Conservation (phyloP, 352 stramenopile genomes). For the Pythium coloratum region DNA sequence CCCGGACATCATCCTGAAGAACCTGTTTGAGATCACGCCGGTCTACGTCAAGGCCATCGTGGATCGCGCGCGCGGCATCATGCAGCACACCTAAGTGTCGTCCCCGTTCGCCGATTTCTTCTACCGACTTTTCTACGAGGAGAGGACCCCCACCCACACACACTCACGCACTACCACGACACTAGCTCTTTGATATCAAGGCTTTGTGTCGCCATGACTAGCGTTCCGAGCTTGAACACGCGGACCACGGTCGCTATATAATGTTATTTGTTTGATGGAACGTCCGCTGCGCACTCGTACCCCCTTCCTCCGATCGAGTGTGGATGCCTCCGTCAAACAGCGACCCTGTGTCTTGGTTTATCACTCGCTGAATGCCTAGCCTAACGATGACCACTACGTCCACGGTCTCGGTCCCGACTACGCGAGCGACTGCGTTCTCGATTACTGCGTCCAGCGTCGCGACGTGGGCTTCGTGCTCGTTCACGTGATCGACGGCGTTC, state of each 20-base stretch:
- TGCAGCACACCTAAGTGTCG: conserved; percentile 24
- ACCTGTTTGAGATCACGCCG: conserved; percentile 85
- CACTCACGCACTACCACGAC: neutral
- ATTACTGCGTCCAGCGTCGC: conserved; percentile 3
- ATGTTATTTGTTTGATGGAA: conserved; percentile 36
- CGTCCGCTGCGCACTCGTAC: neutral
- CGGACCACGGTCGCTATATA: conserved; percentile 27
- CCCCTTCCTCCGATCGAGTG: neutral
- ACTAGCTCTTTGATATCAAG: neutral
- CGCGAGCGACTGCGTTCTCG: conserved; percentile 19
- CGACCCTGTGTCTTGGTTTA: neutral
- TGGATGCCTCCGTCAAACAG: neutral
- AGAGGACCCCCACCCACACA: neutral
- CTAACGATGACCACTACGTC: neutral
- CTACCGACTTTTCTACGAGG: neutral
- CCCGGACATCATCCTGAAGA: conserved; percentile 87
- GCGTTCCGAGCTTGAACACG: neutral
- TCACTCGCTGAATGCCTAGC: neutral
- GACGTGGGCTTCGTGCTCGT: conserved; percentile 18
- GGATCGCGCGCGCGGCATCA: conserved; percentile 56
- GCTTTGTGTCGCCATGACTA: neutral
- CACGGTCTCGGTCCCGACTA: conserved; percentile 20
- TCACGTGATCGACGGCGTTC: conserved; percentile 17
- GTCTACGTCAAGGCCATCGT: conserved; percentile 86
- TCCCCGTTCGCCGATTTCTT: neutral